These are phyloP conservation scores for Geoglossum glabrum DNA, from an alignment of 495 filamentous ascomycete genomes.

Conservation along the genomic window DNA sequence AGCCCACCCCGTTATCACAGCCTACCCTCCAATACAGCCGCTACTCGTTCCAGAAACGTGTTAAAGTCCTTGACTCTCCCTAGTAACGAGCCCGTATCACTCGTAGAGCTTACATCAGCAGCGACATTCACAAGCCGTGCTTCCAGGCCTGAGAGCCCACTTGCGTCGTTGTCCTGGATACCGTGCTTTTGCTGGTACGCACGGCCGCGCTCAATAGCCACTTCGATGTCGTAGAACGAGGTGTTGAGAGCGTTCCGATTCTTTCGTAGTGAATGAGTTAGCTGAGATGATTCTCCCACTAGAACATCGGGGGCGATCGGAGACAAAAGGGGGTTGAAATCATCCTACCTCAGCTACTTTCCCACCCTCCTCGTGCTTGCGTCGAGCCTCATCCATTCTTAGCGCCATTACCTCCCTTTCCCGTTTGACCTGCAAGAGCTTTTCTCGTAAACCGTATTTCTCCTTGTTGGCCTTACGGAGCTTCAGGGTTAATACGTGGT, in stretches of 20 bases:
- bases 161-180: constrained; percentile 19
- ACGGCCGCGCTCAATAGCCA: constrained; percentile 18
- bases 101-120: constrained; percentile 22
- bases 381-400: constrained; percentile 47
- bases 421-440: constrained; percentile 39
- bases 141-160: constrained; percentile 27
- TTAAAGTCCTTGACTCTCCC: constrained; percentile 35
- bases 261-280: constrained; percentile 10
- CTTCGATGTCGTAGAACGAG: constrained; percentile 33
- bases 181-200: constrained; percentile 15
- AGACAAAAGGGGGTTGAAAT: not conserved
- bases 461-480: constrained; percentile 42
- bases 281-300: not conserved
- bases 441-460: constrained; percentile 40
- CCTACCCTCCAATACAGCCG: not conserved
- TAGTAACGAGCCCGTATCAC: constrained; percentile 27
- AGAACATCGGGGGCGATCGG: not conserved
- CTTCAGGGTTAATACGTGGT: constrained; percentile 39
- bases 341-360: constrained; percentile 18
- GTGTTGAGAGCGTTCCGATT: constrained; percentile 27
- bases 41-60: constrained; percentile 28
- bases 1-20: too few relatives aligned
- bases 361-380: constrained; percentile 32
- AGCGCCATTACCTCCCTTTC: constrained; percentile 47
- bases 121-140: constrained; percentile 27